Percentiles rank a stretch among this genome's conserved stretches.
These are phyloP conservation scores for Colletotrichum limetticola DNA, from an alignment of 2,329 filamentous ascomycete species.

Conservation along the genomic window DNA sequence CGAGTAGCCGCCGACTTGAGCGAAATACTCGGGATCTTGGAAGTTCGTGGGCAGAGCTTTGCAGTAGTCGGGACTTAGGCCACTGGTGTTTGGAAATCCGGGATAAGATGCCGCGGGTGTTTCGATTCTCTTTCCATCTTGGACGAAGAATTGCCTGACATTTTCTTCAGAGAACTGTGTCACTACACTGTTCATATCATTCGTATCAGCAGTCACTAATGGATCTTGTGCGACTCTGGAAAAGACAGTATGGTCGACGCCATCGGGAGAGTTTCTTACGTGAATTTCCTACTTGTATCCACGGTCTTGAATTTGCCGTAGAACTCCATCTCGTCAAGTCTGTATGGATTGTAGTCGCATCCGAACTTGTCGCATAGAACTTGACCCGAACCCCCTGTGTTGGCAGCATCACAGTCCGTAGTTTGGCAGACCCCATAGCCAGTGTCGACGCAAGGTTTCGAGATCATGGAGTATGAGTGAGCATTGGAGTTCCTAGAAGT, in stretches of 20 bases:
- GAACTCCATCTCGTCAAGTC: slow-evolving; percentile 68
- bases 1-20: not conserved
- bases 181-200: slow-evolving; percentile 55
- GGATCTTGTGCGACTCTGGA: no score
- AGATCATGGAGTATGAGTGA: slow-evolving; percentile 52
- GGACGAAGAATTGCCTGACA: slow-evolving; percentile 71
- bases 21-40: not conserved
- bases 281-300: slow-evolving; percentile 66
- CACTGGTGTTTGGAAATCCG: not conserved
- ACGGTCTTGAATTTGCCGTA: slow-evolving; percentile 67
- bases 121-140: slow-evolving; percentile 66
- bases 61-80: slow-evolving; percentile 10
- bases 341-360: slow-evolving; percentile 74
- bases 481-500: slow-evolving; percentile 59
- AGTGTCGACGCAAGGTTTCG: slow-evolving; percentile 12
- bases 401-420: slow-evolving; percentile 47
- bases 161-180: slow-evolving; percentile 65
- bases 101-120: slow-evolving; percentile 43
- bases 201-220: not conserved
- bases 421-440: slow-evolving; percentile 23
- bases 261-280: slow-evolving; percentile 35
- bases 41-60: not conserved
- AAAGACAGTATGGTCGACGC: no score
- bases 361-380: slow-evolving; percentile 72
- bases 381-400: slow-evolving; percentile 54